Evolutionary conservation across 169 alveolate genomes (phyloP), one percentile per base, ranked within the genome.

Genomic region (Cryptosporidium ubiquitum): DNA sequence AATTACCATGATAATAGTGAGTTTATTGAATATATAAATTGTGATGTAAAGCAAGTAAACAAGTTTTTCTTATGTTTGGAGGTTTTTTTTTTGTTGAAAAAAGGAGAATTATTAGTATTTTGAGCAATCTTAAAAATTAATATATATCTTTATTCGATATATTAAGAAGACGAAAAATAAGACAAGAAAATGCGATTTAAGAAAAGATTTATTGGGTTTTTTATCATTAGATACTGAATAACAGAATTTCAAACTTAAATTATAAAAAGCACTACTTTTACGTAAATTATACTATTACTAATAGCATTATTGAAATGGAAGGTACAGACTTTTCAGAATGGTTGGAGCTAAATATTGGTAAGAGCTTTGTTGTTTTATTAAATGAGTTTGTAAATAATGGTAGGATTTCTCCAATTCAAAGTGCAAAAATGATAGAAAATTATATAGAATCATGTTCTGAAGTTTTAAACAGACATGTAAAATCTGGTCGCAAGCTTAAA

Each of bases 291-390:
- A 20, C 12, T 23, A 18, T 42, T 0, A 29, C 3, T 37, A 6
- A 2, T 69, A n/a, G 3, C 40, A 20, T 12, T 9, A 2, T 33
- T 20, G 73, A 66, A 9, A 66, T 66, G 51, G 73, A n/a, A 14
- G 79, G 39, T 16, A 20, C 35, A n/a, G 79, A 79, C 12, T 58
- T 73, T 73, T 58, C 85, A 33, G 70, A 79, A 31, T 79, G 89
- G 89, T 29, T 79, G 20, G 75, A 79, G 29, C 37, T 79, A 12
- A 79, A 79, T 29, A 79, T 79, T 42, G 89, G 89, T 7, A 79
- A 64, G n/a, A 61, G 57, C 42, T 42, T 79, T 40, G 75, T 79
- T 29, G 55, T 58, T 23, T 44, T 79, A 18, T 33, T 79, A 7
- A 79, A 79, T 44, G 89, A 79, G 3, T 66, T 58, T 42, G 44